Conservation (phyloP, 2,329 filamentous ascomycete genomes). For the Fusarium nisikadoi region DNA sequence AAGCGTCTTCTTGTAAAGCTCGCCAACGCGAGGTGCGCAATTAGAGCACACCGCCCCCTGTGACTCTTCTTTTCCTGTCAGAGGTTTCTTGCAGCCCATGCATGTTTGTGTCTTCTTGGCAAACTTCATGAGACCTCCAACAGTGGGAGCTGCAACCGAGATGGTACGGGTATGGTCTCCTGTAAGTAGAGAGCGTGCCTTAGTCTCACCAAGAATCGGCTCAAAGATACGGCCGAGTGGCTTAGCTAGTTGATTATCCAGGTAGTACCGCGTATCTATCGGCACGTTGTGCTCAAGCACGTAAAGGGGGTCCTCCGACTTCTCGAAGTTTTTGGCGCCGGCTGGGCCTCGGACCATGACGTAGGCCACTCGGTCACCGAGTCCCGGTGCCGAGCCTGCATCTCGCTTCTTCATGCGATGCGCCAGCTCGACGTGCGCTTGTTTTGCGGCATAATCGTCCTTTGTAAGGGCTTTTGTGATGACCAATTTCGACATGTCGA, state of each 20-base stretch:
- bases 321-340: conserved; percentile 94
- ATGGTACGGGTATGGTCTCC: conserved; percentile 97
- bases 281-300: conserved; percentile 97
- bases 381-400: conserved; percentile 87
- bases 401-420: conserved; percentile 98
- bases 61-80: conserved; percentile 81
- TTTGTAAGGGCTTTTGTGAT: conserved; percentile 98
- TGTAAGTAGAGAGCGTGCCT: conserved; percentile 84
- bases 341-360: conserved; percentile 94
- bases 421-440: conserved; percentile 95
- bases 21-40: conserved; percentile 85
- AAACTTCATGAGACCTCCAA: conserved; percentile 98
- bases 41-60: conserved; percentile 88
- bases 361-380: conserved; percentile 97
- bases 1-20: conserved; percentile 92
- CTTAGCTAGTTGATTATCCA: conserved; percentile 98
- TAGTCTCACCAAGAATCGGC: conserved; percentile 93
- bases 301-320: conserved; percentile 95
- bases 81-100: conserved; percentile 98
- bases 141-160: conserved; percentile 87
- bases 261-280: conserved; percentile 98
- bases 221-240: conserved; percentile 96
- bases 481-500: conserved; percentile 99
- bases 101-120: conserved; percentile 97
- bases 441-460: conserved; percentile 87